Conservation (phyloP, 2,329 filamentous ascomycete genomes). For the Exophiala dermatitidis region DNA sequence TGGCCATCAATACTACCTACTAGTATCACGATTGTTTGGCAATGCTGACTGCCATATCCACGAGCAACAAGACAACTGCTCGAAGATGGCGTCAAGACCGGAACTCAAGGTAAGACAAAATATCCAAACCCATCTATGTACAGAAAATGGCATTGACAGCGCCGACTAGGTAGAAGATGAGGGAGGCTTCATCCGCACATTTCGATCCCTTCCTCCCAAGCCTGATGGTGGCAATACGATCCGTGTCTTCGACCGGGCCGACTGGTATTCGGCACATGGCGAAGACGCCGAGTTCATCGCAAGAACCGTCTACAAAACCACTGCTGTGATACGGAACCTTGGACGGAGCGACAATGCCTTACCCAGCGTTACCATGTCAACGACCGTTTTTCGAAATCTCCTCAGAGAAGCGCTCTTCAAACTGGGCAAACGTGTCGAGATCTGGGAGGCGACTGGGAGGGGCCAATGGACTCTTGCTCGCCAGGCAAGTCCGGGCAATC, state of each 20-base stretch:
- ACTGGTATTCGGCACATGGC: conserved; percentile 73
- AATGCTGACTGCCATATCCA: not conserved
- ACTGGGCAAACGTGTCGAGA: conserved; percentile 82
- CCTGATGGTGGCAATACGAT: conserved; percentile 62
- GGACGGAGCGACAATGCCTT: conserved; percentile 78
- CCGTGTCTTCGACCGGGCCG: conserved; percentile 85
- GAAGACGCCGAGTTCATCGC: conserved; percentile 44
- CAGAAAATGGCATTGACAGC: conserved; percentile 6
- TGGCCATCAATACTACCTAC: not conserved
- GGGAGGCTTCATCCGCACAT: conserved; percentile 92
- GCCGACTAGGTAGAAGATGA: conserved; percentile 77
- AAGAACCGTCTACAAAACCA: conserved; percentile 87
- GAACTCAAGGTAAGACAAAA: conserved; percentile 56
- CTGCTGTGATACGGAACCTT: conserved; percentile 84
- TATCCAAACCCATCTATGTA: not conserved
- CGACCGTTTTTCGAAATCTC: conserved; percentile 92
- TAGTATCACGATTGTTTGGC: not conserved
- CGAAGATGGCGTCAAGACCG: conserved; percentile 60
- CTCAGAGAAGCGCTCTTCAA: conserved; percentile 89
- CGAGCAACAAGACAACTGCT: not conserved
- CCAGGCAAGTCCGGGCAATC: conserved; percentile 87
- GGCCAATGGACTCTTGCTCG: conserved; percentile 82
- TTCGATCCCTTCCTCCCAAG: conserved; percentile 70
- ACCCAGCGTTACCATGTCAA: conserved; percentile 88
- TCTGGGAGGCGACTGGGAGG: conserved; percentile 73